phyloP scores from a whole-genome alignment of 352 stramenopile species.

The Globisporangium recalcitrans region DNA sequence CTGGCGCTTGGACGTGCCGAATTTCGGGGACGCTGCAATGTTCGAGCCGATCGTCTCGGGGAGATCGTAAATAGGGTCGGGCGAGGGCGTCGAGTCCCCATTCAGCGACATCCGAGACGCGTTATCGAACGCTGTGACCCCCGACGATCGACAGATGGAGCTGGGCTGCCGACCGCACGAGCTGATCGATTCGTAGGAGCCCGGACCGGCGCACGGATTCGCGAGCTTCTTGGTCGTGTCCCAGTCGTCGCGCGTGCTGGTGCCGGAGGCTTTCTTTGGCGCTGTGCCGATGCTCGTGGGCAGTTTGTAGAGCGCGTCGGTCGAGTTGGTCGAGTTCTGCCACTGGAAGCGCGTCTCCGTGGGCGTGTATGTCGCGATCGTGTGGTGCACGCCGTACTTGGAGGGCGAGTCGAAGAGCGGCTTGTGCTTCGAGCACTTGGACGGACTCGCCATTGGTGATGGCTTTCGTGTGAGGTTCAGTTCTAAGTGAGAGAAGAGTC shows the following conservation, averaged over 20 bases:
- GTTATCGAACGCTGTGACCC: constrained; percentile 60
- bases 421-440: constrained; percentile 25
- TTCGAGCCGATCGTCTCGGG: constrained; percentile 35
- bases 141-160: constrained; percentile 43
- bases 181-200: constrained; percentile 52
- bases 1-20: constrained; percentile 50
- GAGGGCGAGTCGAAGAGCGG: constrained; percentile 72
- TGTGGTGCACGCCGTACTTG: constrained; percentile 67
- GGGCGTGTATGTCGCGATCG: constrained; percentile 53
- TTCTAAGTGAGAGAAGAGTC: too few relatives aligned
- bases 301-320: constrained; percentile 69
- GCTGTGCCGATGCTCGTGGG: constrained; percentile 51
- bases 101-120: constrained; percentile 36
- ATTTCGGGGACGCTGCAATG: constrained; percentile 37
- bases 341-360: constrained; percentile 73
- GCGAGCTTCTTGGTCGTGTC: constrained; percentile 52
- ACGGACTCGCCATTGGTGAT: constrained; percentile 18
- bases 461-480: too few relatives aligned
- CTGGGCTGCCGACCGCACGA: constrained; percentile 61
- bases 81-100: constrained; percentile 57
- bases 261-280: constrained; percentile 70
- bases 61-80: constrained; percentile 74
- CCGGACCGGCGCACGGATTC: constrained; percentile 59
- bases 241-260: constrained; percentile 76
- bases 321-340: constrained; percentile 46